Evolutionary conservation across 768 basidiomycete species (phyloP).

Genomic region (Mrakia gelida): DNA sequence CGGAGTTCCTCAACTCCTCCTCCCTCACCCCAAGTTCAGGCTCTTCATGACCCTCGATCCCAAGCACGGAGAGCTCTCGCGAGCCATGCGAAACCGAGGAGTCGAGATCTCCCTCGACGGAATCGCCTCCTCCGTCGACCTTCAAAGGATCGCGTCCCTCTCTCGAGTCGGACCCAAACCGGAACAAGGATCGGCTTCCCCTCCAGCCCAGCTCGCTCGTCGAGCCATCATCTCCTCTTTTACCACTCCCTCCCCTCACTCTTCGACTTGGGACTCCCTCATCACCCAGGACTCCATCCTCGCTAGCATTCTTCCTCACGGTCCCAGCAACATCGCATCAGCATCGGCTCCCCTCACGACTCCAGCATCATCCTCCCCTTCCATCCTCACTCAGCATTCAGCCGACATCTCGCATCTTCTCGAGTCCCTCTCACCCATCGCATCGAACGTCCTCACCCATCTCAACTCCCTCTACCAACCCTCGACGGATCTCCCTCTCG

Average conservation of each 20-base stretch:
- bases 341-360: neutral
- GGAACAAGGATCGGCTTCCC: neutral
- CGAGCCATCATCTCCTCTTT: constrained; percentile 4
- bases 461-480: neutral
- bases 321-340: neutral
- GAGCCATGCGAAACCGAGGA: constrained; percentile 97
- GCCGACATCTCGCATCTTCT: constrained; percentile 26
- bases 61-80: constrained; percentile 83
- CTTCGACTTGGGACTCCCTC: constrained; percentile 16
- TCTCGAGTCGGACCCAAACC: constrained; percentile 15
- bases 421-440: constrained; percentile 10
- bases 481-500: constrained; percentile 13
- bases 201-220: neutral
- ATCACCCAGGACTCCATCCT: constrained; percentile 8
- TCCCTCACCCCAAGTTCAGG: constrained; percentile 82
- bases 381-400: neutral
- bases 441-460: constrained; percentile 17
- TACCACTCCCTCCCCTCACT: neutral
- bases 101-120: constrained; percentile 65
- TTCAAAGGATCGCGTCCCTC: constrained; percentile 18
- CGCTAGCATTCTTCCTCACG: constrained; percentile 21
- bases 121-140: constrained; percentile 22
- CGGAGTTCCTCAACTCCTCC: constrained; percentile 66
- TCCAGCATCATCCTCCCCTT: neutral
- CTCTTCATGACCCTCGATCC: constrained; percentile 93